Percentiles rank a stretch among this genome's conserved stretches.
Evolutionary conservation across 108 stramenopile species (phyloP).

Genomic region (Nitzschia palea): DNA sequence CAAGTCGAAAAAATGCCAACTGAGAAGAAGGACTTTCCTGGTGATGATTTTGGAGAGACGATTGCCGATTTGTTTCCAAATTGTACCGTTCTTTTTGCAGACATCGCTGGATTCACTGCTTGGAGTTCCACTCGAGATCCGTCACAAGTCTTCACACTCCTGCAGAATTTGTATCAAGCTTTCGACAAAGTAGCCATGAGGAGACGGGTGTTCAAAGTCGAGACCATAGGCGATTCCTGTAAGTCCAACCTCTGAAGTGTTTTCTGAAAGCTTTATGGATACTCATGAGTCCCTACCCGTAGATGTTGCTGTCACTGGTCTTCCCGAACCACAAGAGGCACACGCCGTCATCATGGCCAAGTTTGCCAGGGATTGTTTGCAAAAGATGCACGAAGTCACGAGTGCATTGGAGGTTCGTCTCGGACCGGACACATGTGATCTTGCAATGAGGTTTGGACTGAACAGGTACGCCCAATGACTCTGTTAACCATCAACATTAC

Average conservation of each 20-base stretch:
- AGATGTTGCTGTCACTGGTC: conserved; percentile 28
- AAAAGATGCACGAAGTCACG: conserved; percentile 11
- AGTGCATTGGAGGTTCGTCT: conserved; percentile 9
- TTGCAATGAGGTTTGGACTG: conserved; percentile 1
- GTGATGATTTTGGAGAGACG: background rate
- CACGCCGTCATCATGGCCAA: conserved; percentile 24
- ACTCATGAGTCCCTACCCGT: background rate
- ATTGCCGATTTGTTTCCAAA: conserved; percentile 10
- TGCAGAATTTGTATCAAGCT: background rate
- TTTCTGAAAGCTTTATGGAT: too few species aligned
- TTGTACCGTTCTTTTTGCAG: conserved; percentile 3
- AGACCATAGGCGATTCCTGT: background rate
- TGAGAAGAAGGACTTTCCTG: too few species aligned
- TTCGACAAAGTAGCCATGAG: conserved; percentile 1
- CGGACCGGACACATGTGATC: conserved; percentile 16
- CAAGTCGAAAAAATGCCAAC: too few species aligned
- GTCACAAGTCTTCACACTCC: background rate
- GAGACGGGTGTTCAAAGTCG: conserved; percentile 7
- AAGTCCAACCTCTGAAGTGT: background rate
- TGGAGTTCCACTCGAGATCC: conserved; percentile 6
- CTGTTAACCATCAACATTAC: too few species aligned
- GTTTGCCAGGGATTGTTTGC: conserved; percentile 24
- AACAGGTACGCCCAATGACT: too few species aligned
- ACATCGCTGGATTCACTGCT: conserved; percentile 5
- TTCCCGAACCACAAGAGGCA: conserved; percentile 17